These are phyloP conservation scores for Oidiodendron maius DNA, from an alignment of 495 filamentous ascomycete genomes.

Conservation along the genomic window DNA sequence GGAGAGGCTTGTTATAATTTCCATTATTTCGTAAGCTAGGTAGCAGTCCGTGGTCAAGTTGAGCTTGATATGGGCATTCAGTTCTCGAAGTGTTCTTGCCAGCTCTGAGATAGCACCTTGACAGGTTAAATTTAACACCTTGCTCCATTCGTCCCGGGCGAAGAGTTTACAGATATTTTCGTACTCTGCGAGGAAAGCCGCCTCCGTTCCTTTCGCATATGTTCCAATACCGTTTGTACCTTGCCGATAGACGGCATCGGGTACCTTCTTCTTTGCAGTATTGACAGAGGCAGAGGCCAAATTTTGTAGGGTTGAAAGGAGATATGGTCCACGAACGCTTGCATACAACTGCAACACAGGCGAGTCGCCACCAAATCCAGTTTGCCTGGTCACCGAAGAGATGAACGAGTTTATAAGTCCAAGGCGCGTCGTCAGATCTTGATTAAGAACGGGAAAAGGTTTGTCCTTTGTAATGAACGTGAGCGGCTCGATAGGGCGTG, in stretches of 20 bases:
- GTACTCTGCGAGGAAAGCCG: conserved; percentile 79
- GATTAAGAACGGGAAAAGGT: conserved; percentile 38
- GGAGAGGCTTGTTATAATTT: conserved; percentile 78
- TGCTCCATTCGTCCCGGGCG: conserved; percentile 73
- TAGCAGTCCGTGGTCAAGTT: conserved; percentile 93
- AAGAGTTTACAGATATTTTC: conserved; percentile 83
- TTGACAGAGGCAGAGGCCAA: conserved; percentile 82
- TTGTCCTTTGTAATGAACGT: conserved; percentile 89
- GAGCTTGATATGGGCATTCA: conserved; percentile 81
- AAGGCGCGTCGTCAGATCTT: conserved; percentile 42
- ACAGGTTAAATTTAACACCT: conserved; percentile 71
- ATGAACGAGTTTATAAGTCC: conserved; percentile 47
- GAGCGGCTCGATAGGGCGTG: conserved; percentile 74
- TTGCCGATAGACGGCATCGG: conserved; percentile 77
- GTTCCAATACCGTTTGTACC: conserved; percentile 91
- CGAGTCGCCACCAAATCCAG: conserved; percentile 30
- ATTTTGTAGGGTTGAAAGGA: conserved; percentile 72
- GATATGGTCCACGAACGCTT: conserved; percentile 78
- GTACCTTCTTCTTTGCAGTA: conserved; percentile 74
- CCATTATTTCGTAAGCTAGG: conserved; percentile 92
- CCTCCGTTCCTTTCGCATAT: conserved; percentile 83
- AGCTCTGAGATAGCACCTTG: conserved; percentile 72
- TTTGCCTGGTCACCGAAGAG: conserved; percentile 23
- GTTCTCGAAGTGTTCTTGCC: conserved; percentile 76
- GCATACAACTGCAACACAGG: conserved; percentile 76